Base-by-base conservation (phyloP, 1,284 basidiomycete species). In the Austropuccinia psidii region DNA sequence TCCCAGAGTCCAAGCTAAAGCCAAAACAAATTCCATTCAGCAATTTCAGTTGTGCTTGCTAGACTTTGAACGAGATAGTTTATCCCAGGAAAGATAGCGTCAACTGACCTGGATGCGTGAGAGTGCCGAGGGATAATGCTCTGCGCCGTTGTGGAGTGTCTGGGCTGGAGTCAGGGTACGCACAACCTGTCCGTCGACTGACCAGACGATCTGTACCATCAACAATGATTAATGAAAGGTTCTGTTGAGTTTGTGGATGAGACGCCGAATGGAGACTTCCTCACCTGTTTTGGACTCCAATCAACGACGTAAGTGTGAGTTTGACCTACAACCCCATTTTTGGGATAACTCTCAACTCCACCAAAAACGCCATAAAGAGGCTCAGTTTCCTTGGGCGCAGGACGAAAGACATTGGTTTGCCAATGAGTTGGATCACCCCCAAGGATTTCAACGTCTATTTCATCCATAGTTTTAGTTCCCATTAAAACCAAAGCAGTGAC, bases 391-490 rank as follows among this genome's bases (percentile, higher is more conserved):
- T 50, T 50, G 1, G 70, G 70, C 7, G 70, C 70, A 35, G 70
- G 58, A n/a, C 70, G 58, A 29, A 73, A 73, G 17, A 73, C 70
- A n/a, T 73, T 73, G 19, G 70, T 73, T 45, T 73, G 47, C 70
- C 70, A 73, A 31, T 73, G 70, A 17, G 27, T 64, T 15, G 60
- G 33, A 21, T 64, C 60, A 11, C 70, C 70, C 9, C 70, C 70
- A 15, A 73, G 41, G 13, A 73, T 73, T 45, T 73, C 70, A 24
- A 73, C 54, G 13, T 73, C 70, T 33, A 73, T 73, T 54, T 73
- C 70, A 33, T 73, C 70, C n/a, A 39, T 35, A n/a, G 70, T 64
- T 33, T 60, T 62, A 11, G 70, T 64, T 29, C 70, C 70, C 7
- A 73, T 41, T 3, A 73, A 43, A 7, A 73, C 70, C 3, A 60